Evolutionary conservation across 2,329 filamentous ascomycete genomes (phyloP).

Genomic region (Penicillium sp.): DNA sequence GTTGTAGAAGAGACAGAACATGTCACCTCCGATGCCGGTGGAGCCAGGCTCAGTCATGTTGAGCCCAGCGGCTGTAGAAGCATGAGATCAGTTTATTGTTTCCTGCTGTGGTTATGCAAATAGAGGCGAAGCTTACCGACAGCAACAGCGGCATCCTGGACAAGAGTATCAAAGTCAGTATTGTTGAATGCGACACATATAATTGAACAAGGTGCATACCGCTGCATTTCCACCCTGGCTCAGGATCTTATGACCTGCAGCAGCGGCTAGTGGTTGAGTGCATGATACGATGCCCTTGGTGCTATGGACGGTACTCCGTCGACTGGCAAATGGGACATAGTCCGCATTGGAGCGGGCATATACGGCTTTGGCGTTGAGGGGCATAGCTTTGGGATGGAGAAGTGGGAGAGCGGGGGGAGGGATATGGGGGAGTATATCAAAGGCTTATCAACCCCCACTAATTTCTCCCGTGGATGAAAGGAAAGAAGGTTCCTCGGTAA

Average conservation of each 20-base stretch:
- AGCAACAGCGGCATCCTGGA: slow-evolving; percentile 89
- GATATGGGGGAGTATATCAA: not conserved
- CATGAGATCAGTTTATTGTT: slow-evolving; percentile 9
- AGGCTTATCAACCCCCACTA: slow-evolving; percentile 2
- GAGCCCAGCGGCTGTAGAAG: slow-evolving; percentile 69
- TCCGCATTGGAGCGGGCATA: slow-evolving; percentile 50
- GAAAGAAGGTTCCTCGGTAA: not conserved
- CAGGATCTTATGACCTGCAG: slow-evolving; percentile 82
- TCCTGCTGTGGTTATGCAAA: not conserved
- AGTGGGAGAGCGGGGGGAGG: not conserved
- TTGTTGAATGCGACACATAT: not conserved
- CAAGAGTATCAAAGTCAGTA: not conserved
- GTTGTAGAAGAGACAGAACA: slow-evolving; percentile 93
- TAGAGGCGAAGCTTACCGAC: slow-evolving; percentile 58
- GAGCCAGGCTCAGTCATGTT: slow-evolving; percentile 92
- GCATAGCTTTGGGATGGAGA: slow-evolving; percentile 37
- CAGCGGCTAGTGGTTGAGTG: slow-evolving; percentile 83
- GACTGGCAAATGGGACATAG: slow-evolving; percentile 55
- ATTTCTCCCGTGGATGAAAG: not conserved
- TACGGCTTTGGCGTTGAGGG: slow-evolving; percentile 49
- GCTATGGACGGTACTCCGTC: slow-evolving; percentile 89
- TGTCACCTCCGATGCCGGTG: slow-evolving; percentile 94
- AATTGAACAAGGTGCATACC: slow-evolving; percentile 54
- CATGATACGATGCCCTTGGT: slow-evolving; percentile 87
- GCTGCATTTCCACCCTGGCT: slow-evolving; percentile 88